Conservation (phyloP, 768 basidiomycete genomes). For the Collybia sordida region DNA sequence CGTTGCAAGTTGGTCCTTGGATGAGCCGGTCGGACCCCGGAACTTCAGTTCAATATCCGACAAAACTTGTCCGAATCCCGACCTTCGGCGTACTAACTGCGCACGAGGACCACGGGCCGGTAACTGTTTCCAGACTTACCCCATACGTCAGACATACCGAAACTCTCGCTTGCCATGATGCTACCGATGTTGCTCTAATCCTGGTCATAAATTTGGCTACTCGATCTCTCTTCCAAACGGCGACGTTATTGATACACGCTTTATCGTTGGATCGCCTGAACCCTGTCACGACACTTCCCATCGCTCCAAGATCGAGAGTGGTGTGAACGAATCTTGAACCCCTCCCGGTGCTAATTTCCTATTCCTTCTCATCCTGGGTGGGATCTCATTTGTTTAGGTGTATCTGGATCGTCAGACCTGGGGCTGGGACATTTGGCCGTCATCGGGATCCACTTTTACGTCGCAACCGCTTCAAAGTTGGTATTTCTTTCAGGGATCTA, state of each 20-base stretch:
- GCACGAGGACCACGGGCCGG: too few relatives aligned
- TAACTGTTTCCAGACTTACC: conserved; percentile 1
- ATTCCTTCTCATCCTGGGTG: conserved; percentile 1
- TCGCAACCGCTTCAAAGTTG: neutral
- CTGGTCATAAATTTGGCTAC: conserved; percentile 2
- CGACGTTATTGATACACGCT: conserved; percentile 11
- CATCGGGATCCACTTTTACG: neutral
- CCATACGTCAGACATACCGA: conserved; percentile 7
- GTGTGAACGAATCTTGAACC: neutral
- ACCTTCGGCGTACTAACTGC: neutral
- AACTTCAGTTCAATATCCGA: conserved; percentile 7
- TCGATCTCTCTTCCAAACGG: conserved; percentile 11
- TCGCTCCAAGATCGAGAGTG: neutral
- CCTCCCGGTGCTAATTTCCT: neutral
- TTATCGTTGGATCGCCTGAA: conserved; percentile 1
- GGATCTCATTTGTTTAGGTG: conserved; percentile 1
- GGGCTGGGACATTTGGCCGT: neutral
- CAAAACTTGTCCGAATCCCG: neutral
- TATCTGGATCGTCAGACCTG: neutral
- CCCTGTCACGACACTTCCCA: neutral
- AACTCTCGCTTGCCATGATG: neutral
- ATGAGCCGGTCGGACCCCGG: neutral
- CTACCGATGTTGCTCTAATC: neutral
- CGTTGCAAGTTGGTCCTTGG: neutral
- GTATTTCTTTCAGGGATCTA: conserved; percentile 2